These are phyloP conservation scores for Lasiodiplodia sp. DNA, from an alignment of 2,329 filamentous ascomycete species.

Conservation along the genomic window DNA sequence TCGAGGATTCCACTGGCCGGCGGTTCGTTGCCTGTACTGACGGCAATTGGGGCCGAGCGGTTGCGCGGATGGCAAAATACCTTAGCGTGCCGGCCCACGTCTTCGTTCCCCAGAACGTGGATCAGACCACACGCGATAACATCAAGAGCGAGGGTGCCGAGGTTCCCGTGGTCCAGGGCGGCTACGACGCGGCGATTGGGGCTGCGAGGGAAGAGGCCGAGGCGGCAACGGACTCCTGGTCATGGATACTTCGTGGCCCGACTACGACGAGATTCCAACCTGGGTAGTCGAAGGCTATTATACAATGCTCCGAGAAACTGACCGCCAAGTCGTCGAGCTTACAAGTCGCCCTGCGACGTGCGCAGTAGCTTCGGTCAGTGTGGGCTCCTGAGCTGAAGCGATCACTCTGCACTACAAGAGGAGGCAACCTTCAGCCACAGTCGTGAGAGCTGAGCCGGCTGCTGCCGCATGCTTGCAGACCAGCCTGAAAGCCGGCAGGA, in stretches of 20 bases:
- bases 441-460: conserved; percentile 76
- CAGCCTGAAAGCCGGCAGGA: conserved; percentile 52
- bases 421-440: conserved; percentile 38
- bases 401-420: conserved; percentile 71
- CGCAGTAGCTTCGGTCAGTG: conserved; percentile 72
- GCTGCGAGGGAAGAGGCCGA: conserved; percentile 49
- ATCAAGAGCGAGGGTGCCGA: conserved; percentile 70
- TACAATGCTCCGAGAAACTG: conserved; percentile 74
- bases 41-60: conserved; percentile 78
- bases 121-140: conserved; percentile 57
- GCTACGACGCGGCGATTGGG: conserved; percentile 70
- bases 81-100: conserved; percentile 65
- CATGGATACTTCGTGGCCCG: conserved; percentile 72
- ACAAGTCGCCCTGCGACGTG: conserved; percentile 52
- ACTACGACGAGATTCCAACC: conserved; percentile 70
- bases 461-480: conserved; percentile 66
- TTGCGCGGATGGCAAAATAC: conserved; percentile 71
- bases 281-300: conserved; percentile 82
- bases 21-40: conserved; percentile 71
- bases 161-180: conserved; percentile 62
- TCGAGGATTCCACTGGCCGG: conserved; percentile 51
- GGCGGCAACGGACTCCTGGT: conserved; percentile 59
- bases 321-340: conserved; percentile 62
- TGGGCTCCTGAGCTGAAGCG: conserved; percentile 75
- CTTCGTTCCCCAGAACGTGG: conserved; percentile 69